Conservation (phyloP, 345 rosid genomes). For the Toxicodendron radicans region DNA sequence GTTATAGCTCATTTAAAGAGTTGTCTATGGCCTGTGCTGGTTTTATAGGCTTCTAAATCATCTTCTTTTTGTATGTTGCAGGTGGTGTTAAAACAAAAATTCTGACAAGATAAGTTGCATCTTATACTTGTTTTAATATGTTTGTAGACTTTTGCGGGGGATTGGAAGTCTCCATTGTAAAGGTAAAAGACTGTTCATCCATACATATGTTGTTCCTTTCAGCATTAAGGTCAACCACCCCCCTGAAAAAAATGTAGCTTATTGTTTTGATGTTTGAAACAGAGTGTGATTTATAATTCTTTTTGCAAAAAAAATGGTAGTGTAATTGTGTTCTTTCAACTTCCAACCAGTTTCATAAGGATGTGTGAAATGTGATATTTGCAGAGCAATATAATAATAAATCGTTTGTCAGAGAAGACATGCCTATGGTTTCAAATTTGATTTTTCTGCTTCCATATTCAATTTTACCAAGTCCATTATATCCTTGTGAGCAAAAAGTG, state of each 20-base stretch:
- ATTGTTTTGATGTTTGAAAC: conserved; percentile 6
- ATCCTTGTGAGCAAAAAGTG: background rate
- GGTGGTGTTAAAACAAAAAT: conserved; percentile 81
- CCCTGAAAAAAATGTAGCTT: conserved; percentile 5
- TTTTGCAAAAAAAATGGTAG: background rate
- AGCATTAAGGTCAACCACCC: conserved; percentile 3
- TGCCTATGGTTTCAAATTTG: background rate
- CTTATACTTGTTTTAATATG: conserved; percentile 16
- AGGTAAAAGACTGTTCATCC: conserved; percentile 26
- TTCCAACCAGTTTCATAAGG: conserved; percentile 5
- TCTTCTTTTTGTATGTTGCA: conserved; percentile 30
- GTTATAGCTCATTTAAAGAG: background rate
- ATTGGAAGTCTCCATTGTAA: conserved; percentile 17
- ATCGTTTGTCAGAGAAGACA: background rate
- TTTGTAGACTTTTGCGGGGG: conserved; percentile 25
- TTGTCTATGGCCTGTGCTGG: background rate
- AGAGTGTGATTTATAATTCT: background rate
- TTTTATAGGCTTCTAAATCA: conserved; percentile 27
- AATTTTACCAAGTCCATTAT: background rate
- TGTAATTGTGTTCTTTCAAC: background rate
- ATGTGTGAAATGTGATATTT: conserved; percentile 17
- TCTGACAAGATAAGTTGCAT: conserved; percentile 43
- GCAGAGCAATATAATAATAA: background rate
- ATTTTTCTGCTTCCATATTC: background rate
- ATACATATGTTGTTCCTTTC: background rate